These are phyloP conservation scores for Panaeolus cyanescens DNA, from an alignment of 768 basidiomycete genomes.

Conservation along the genomic window DNA sequence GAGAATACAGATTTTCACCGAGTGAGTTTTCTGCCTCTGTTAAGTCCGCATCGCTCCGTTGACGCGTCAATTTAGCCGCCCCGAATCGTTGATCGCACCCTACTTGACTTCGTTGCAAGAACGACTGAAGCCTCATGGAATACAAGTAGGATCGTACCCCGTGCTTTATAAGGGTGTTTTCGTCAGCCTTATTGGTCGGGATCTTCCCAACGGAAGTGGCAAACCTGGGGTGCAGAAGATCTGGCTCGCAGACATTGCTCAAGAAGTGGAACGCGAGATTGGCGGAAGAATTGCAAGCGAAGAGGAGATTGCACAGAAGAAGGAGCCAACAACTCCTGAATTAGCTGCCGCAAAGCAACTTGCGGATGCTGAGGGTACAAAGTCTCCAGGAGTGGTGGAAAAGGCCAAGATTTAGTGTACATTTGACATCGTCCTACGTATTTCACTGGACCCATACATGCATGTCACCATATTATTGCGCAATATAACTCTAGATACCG, in stretches of 20 bases:
- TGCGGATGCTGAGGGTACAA: not conserved
- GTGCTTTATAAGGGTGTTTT: constrained; percentile 65
- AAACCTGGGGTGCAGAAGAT: constrained; percentile 50
- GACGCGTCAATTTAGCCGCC: constrained; percentile 39
- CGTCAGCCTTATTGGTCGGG: constrained; percentile 68
- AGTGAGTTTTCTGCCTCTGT: constrained; percentile 39
- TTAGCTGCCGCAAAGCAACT: not conserved
- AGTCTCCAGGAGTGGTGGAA: not conserved
- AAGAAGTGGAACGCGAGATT: constrained; percentile 62
- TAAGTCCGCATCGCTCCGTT: constrained; percentile 1
- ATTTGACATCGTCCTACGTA: not conserved
- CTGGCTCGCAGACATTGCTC: constrained; percentile 54
- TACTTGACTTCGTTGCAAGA: constrained; percentile 79
- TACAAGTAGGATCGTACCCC: constrained; percentile 84
- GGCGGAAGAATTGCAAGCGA: constrained; percentile 63
- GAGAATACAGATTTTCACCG: constrained; percentile 83
- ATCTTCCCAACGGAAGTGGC: constrained; percentile 27
- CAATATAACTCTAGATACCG: not conserved
- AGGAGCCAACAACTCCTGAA: constrained; percentile 20
- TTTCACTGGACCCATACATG: not conserved
- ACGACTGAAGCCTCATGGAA: constrained; percentile 70
- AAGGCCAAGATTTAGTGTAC: not conserved
- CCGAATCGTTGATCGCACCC: constrained; percentile 84
- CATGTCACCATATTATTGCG: not conserved
- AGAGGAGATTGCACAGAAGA: constrained; percentile 61